A percentile compares a stretch with the other conserved stretches of the same genome.
Evolutionary conservation across 352 stramenopile species (phyloP).

Genomic region (Phytophthora tubulina): DNA sequence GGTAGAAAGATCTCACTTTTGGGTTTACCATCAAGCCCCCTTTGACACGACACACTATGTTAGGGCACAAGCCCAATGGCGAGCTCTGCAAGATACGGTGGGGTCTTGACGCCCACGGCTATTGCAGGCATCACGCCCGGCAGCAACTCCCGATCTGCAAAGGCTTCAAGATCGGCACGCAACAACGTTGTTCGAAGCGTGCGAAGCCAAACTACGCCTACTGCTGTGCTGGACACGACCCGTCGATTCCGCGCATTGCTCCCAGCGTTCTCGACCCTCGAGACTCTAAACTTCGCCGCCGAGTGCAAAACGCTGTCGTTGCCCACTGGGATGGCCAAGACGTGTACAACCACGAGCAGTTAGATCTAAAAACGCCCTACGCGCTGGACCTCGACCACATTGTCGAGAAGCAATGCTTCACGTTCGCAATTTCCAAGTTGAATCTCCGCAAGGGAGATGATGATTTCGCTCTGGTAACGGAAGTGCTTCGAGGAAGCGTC

Average conservation of each 20-base stretch:
- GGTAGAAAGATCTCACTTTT: too few species aligned
- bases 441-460: constrained; percentile 11
- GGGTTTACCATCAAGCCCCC: too few species aligned
- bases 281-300: constrained; percentile 9
- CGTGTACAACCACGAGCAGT: constrained; percentile 34
- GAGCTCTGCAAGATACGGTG: constrained; percentile 18
- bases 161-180: constrained; percentile 18
- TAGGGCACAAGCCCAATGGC: background rate
- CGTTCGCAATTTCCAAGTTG: constrained; percentile 30
- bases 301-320: constrained; percentile 26
- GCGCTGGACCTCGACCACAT: constrained; percentile 49
- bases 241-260: constrained; percentile 13
- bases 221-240: constrained; percentile 46
- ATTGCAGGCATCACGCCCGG: constrained; percentile 15
- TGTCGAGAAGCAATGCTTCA: constrained; percentile 49
- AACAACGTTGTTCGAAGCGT: constrained; percentile 7
- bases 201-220: constrained; percentile 40
- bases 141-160: constrained; percentile 27
- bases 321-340: constrained; percentile 23
- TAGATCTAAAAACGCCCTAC: constrained; percentile 23
- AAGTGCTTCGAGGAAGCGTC: constrained; percentile 31
- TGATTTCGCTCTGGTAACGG: constrained; percentile 13
- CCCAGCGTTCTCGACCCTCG: constrained; percentile 34
- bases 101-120: constrained; percentile 25
- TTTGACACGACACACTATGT: too few species aligned